Evolutionary conservation across 306 rosid species (phyloP), one percentile per base, ranked within the genome.

Genomic region (Fagus sylvatica): DNA sequence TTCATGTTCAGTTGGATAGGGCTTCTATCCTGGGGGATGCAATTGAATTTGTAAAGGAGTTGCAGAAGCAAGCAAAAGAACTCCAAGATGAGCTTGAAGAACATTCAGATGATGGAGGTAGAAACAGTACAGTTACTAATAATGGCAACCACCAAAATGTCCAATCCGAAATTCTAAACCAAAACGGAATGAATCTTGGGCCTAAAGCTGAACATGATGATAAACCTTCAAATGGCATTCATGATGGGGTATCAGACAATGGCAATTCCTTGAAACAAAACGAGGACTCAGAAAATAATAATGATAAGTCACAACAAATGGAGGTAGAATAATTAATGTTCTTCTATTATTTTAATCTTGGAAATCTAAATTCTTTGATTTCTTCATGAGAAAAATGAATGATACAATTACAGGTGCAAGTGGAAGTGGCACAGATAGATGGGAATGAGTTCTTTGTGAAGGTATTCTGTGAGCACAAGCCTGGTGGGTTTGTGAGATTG

Each of bases 11-110:
- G 92, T 80, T 95, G 64, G 99, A 95, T 73, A 95, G 88, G 56
- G 99, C 99, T 1, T 86, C 99, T 0, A 93, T 95, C 60, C 94
- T 94, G 2, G 98, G 93, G 71, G 99, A 95, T 67, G 97, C 98
- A 4, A 93, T 95, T 75, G 96, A 93, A 76, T 91, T 39, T 66
- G 96, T 92, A 57, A 87, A 87, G 87, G 96, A 95, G 71, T 79
- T 93, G 85, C 86, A 89, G 83, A 84, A 86, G 78, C 93, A 95
- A 84, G 93, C 53, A 73, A 93, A 91, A 49, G 98, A 95, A 12
- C 90, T 95, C 9, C 89, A 91, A 81, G 94, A 93, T 75, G 97
- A 91, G 74, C 96, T 95, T 37, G 98, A 95, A 75, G 90, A 91
- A 28, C 82, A 91, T 41, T 90, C 96, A 72, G 93, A 81, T 32